Evolutionary conservation across 2,329 filamentous ascomycete genomes (phyloP), one percentile per base, ranked within the genome.

Genomic region (Nannizzia gypsea): DNA sequence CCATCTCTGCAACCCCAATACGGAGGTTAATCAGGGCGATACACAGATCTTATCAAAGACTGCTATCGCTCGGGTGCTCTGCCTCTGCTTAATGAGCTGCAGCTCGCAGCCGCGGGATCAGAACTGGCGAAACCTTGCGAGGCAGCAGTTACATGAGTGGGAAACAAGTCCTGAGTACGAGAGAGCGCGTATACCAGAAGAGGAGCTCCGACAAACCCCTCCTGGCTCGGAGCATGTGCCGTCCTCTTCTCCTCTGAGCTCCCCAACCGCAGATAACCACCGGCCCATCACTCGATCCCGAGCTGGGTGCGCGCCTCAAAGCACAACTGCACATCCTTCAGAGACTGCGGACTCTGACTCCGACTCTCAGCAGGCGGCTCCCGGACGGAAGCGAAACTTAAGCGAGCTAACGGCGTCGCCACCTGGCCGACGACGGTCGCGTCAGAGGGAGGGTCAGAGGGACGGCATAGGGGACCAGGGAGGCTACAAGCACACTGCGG

Each of bases 1-100:
- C 61, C 64, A 66, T 61, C 61, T 68, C 11, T 66, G 64, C 58
- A 64, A 70, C 28, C 68, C 66, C 1, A 65, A 66, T 24, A 62
- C 59, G 31, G 64, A 69, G 34, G 59, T 63, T 24, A 34, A 61
- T 55, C 4, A 15, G 26, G 60, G 57, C 9, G 58, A 60, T 44
- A 56, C 59, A 54, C 31, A 48, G 42, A 57, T 24, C 57, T 63
- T 61, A 36, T 60, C 62, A 34, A 62, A 38, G 24, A 69, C 65
- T 8, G 59, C 65, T 22, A 58, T 71, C 62, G 61, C 57, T 8
- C 59, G 66, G 22, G 56, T 64, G 6, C 42, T 69, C 6, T 67
- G 61, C 54, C 60, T 67, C 1, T 65, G 60, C 63, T 61, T 69
- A n/a, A 67, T 69, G 65, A 60, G 61, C 34, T 67, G 61, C 46